A percentile compares a stretch with the other conserved stretches of the same genome.
Evolutionary conservation across 495 filamentous ascomycete species (phyloP).

Genomic region (Evernia prunastri): DNA sequence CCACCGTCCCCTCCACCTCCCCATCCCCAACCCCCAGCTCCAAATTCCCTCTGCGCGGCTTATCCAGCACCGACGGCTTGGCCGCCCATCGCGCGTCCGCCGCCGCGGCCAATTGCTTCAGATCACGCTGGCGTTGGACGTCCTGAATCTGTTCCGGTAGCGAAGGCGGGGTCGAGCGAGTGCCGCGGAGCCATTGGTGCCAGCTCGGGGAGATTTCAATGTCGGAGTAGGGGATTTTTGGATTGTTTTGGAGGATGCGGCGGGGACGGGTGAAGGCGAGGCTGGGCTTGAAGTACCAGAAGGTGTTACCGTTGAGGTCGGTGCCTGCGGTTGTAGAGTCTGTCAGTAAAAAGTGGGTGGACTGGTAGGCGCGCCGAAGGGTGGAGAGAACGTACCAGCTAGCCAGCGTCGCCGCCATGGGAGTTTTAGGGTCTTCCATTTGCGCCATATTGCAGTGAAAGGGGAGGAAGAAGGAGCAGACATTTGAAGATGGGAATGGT

Average conservation of each 20-base stretch:
- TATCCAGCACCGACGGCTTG: constrained; percentile 60
- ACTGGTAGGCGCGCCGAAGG: not conserved
- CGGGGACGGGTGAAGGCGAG: constrained; percentile 49
- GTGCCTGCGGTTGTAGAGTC: constrained; percentile 56
- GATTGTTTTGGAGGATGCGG: constrained; percentile 62
- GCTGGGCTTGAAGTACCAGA: constrained; percentile 80
- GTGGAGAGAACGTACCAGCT: constrained; percentile 47
- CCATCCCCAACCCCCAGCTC: constrained; percentile 28
- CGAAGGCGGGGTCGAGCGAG: constrained; percentile 61
- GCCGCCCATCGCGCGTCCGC: constrained; percentile 84
- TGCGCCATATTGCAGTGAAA: constrained; percentile 61
- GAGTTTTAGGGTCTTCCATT: constrained; percentile 75
- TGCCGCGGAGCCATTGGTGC: constrained; percentile 95
- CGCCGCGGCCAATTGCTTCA: constrained; percentile 67
- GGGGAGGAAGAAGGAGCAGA: constrained; percentile 19
- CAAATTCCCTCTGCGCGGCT: constrained; percentile 37
- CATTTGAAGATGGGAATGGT: constrained; percentile 5
- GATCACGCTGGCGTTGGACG: constrained; percentile 53
- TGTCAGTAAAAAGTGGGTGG: constrained; percentile 19
- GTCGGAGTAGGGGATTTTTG: constrained; percentile 57
- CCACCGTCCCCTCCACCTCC: constrained; percentile 28
- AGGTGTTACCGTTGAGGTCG: constrained; percentile 86
- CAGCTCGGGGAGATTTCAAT: constrained; percentile 65
- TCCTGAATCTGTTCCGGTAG: constrained; percentile 71
- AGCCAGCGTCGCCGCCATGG: constrained; percentile 84